Evolutionary conservation across 352 stramenopile genomes (phyloP), one percentile per base, ranked within the genome.

Genomic region (Phytophthora aleatoria): DNA sequence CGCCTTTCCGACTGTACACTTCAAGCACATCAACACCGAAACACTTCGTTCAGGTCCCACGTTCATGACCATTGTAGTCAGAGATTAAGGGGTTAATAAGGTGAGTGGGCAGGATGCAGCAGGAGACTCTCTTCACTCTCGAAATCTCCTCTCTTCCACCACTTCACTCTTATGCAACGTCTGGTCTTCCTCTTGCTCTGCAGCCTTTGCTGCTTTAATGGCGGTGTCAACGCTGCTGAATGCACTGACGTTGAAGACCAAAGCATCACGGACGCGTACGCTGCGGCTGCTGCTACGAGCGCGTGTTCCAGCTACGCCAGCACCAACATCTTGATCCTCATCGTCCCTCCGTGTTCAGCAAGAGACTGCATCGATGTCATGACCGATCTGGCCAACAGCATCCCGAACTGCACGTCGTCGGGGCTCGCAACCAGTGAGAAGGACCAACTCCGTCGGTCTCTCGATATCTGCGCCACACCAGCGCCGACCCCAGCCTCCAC

Each of bases 341-440:
- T 74, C 57, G 44, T 44, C 5, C 64, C 61, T 16, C 61, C 62
- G 2, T 74, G 67, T 33, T 65, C 67, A 2, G 61, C 67, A 4
- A 71, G 56, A 0, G 52, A 31, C 12, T 74, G 67, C 26, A 27
- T 69, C n/a, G 47, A 26, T 0, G 51, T 62, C 27, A 27, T 71
- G 35, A 16, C 57, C 15, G 36, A 60, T 5, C 30, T 74, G 41
- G 67, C 57, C 24, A 41, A 61, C 1, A 31, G 51, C 41, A 65
- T 74, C 6, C 44, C 61, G 4, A 64, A 66, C 56, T 71, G 67
- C 61, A 68, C 59, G 39, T 59, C 52, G 8, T 47, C 38, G 12
- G 26, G 39, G 15, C 35, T 57, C 41, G 41, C 47, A 16, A 53
- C 28, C 2, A 42, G 27, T 45, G 30, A 48, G 30, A 70, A 65